Base-by-base conservation (phyloP, 495 filamentous ascomycete species). In the Hypoxylon crocopeplum region DNA sequence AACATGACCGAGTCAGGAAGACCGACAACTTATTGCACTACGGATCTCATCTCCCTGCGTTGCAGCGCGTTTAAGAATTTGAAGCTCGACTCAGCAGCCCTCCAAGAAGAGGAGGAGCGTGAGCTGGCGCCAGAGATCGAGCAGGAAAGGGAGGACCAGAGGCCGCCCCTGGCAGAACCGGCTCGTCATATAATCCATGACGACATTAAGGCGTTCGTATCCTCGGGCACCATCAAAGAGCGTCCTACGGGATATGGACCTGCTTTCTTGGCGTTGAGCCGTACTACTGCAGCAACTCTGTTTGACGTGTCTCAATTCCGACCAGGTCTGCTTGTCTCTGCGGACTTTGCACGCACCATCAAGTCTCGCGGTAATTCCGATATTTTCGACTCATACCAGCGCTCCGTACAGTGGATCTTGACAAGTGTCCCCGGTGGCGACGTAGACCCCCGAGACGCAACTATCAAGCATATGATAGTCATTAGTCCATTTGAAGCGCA, bases 31-130 rank as follows among this genome's bases (percentile, higher is more conserved):
- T 13, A 10, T 8, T 38, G 3, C 15, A 46, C 5, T 50, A 69
- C 29, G 34, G 36, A 60, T 1, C 59, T 56, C 11, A 84, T 82
- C 15, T 16, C 46, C 1, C 48, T 66, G 2, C 71, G 76, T 12
- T 85, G 80, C 53, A 32, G 47, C 16, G 69, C 82, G 32, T 84
- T 85, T 48, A 70, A 67, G 0, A 63, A 72, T 4, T 21, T 68
- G 0, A 45, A 72, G 6, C 54, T 78, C 33, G 34, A 61, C 7
- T 66, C 70, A 1, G 73, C 77, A 0, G 66, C 70, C 0, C 71
- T 89, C 2, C 75, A 87, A 11, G 86, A 92, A 65, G 87, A 90
- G 59, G 86, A 89, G 45, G 88, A 91, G 65, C 77, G 87, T 0
- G 86, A 92, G 58, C 73, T 90, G 0, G 77, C 81, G 0, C 83